Conservation (phyloP, 306 rosid genomes). For the Mucuna pruriens region DNA sequence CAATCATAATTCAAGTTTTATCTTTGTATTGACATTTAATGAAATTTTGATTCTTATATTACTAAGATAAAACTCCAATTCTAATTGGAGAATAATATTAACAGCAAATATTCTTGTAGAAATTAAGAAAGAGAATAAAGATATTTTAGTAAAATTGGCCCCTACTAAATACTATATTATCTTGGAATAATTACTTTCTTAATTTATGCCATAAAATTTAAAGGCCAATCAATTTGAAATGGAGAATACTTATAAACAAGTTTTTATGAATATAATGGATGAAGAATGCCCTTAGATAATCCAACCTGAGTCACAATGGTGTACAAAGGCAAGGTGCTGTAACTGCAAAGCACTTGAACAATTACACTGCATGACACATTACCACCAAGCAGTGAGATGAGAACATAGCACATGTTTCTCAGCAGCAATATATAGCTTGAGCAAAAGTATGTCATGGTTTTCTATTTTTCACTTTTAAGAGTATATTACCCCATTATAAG, state of each 20-base stretch:
- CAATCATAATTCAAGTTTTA: too few species aligned
- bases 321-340: slow-evolving; percentile 84
- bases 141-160: too few species aligned
- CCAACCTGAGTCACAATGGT: slow-evolving; percentile 79
- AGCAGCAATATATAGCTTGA: slow-evolving; percentile 20
- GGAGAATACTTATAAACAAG: background rate
- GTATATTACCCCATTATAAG: slow-evolving; percentile 75
- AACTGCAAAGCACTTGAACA: slow-evolving; percentile 97
- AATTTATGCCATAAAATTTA: too few species aligned
- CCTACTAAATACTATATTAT: too few species aligned
- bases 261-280: background rate
- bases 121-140: too few species aligned
- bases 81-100: too few species aligned
- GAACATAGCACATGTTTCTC: background rate
- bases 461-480: slow-evolving; percentile 6
- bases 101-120: too few species aligned
- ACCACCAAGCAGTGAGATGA: slow-evolving; percentile 32
- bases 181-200: too few species aligned
- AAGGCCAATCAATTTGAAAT: too few species aligned
- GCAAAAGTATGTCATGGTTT: slow-evolving; percentile 11
- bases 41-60: too few species aligned
- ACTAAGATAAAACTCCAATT: too few species aligned
- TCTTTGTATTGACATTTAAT: too few species aligned
- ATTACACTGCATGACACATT: slow-evolving; percentile 54
- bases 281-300: slow-evolving; percentile 11